Evolutionary conservation across 495 filamentous ascomycete genomes (phyloP).

Genomic region (Tricharina praecox): DNA sequence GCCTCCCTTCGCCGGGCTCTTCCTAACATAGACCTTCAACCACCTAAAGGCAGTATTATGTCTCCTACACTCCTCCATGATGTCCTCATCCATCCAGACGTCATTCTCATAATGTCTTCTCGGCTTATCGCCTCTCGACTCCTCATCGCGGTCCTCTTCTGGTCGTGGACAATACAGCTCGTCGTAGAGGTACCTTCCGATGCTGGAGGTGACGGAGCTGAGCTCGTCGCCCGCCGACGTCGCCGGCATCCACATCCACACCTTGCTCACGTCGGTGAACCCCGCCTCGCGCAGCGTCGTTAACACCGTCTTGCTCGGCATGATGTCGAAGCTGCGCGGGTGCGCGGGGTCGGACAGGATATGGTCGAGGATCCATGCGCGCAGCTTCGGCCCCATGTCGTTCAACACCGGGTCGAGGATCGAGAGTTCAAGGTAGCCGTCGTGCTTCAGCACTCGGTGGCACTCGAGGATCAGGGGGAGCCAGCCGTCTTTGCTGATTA

Average conservation of each 20-base stretch:
- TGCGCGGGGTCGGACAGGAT: slow-evolving; percentile 6
- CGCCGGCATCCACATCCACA: slow-evolving; percentile 27
- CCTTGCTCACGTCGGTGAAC: slow-evolving; percentile 22
- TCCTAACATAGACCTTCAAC: slow-evolving; percentile 24
- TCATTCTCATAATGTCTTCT: slow-evolving; percentile 10
- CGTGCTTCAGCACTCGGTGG: slow-evolving; percentile 22
- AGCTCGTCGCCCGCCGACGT: slow-evolving; percentile 24
- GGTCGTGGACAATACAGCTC: slow-evolving; percentile 14
- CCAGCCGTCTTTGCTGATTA: slow-evolving; percentile 4
- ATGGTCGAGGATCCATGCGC: slow-evolving; percentile 15
- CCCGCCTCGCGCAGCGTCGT: slow-evolving; percentile 8
- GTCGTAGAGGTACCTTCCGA: slow-evolving; percentile 23
- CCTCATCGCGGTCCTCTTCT: neutral
- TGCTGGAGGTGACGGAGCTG: slow-evolving; percentile 21
- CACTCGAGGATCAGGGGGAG: slow-evolving; percentile 15
- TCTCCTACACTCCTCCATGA: slow-evolving; percentile 20
- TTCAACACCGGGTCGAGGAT: slow-evolving; percentile 19
- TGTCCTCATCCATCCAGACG: slow-evolving; percentile 19
- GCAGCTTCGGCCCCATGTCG: slow-evolving; percentile 22
- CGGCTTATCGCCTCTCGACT: neutral
- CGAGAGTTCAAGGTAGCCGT: slow-evolving; percentile 19
- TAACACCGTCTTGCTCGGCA: slow-evolving; percentile 17
- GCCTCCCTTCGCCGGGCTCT: slow-evolving; percentile 3
- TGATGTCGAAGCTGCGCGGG: slow-evolving; percentile 7
- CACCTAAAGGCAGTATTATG: slow-evolving; percentile 25